Evolutionary conservation across 2,329 filamentous ascomycete species (phyloP).

Genomic region (Geosmithia putterillii): DNA sequence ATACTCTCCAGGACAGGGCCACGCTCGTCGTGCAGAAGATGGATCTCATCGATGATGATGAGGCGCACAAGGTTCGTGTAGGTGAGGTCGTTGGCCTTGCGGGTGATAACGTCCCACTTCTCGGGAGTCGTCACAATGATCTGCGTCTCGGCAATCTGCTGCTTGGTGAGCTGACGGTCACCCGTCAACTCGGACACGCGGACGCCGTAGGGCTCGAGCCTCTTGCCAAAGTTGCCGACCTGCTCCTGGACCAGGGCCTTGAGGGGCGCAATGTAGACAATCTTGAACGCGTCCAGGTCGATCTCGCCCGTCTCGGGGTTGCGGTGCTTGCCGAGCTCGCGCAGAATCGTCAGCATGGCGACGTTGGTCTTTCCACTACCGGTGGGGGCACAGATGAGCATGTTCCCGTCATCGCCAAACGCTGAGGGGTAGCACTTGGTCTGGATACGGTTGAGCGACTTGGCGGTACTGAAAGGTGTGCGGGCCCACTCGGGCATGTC

Average conservation of each 20-base stretch:
- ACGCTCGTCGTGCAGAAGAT: conserved; percentile 92
- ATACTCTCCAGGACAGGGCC: conserved; percentile 96
- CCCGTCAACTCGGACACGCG: conserved; percentile 91
- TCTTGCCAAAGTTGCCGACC: conserved; percentile 91
- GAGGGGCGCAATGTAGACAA: conserved; percentile 91
- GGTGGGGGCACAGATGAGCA: conserved; percentile 95
- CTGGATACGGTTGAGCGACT: conserved; percentile 88
- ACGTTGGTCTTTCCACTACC: conserved; percentile 98
- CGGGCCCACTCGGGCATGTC: conserved; percentile 91
- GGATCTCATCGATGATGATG: conserved; percentile 96
- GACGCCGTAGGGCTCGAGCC: conserved; percentile 83
- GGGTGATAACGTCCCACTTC: conserved; percentile 98
- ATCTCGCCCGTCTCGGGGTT: conserved; percentile 86
- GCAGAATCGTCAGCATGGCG: conserved; percentile 90
- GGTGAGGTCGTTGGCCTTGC: conserved; percentile 91
- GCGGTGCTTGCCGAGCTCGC: conserved; percentile 91
- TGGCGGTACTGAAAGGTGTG: conserved; percentile 71
- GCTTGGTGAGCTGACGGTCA: conserved; percentile 95
- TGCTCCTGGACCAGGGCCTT: conserved; percentile 97
- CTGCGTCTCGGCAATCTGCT: conserved; percentile 95
- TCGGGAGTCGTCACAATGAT: conserved; percentile 97
- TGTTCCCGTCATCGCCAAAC: conserved; percentile 89
- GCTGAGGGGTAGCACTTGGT: conserved; percentile 85
- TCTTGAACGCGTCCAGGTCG: conserved; percentile 93
- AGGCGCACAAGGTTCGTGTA: conserved; percentile 96